Evolutionary conservation across 2,329 filamentous ascomycete species (phyloP).

Genomic region (Botrytis fragariae): DNA sequence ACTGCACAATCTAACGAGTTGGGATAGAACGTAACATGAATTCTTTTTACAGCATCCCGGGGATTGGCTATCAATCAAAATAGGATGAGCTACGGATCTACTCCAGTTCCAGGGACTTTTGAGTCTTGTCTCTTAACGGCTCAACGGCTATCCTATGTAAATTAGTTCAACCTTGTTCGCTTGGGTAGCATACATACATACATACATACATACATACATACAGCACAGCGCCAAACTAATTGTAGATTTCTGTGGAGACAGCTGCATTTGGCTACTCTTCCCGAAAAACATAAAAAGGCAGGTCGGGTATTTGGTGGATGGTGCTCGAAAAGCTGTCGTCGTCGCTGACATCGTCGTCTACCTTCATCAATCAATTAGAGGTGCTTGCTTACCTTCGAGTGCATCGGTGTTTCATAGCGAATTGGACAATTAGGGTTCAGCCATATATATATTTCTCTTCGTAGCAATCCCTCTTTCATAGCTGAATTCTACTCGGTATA

Average conservation of each 20-base stretch:
- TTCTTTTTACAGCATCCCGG: neutral
- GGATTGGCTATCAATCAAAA: slow-evolving; percentile 1
- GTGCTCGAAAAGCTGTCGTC: neutral
- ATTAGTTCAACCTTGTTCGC: neutral
- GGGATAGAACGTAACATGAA: slow-evolving; percentile 2
- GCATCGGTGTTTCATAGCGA: slow-evolving; percentile 10
- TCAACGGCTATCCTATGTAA: neutral
- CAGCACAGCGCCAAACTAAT: neutral
- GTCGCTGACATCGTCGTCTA: neutral
- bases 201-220: too few relatives aligned
- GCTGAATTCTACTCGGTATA: slow-evolving; percentile 11
- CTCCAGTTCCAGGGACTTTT: neutral
- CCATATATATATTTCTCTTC: neutral
- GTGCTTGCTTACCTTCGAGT: neutral
- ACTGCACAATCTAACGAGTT: slow-evolving; percentile 6
- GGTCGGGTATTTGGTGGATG: neutral
- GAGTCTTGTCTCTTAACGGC: neutral
- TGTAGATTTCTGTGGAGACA: neutral
- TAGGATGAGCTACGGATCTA: neutral
- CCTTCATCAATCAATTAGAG: neutral
- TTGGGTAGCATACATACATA: neutral
- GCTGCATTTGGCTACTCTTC: neutral
- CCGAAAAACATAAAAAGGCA: neutral
- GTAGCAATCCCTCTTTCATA: neutral
- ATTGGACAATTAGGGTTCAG: slow-evolving; percentile 7